Evolutionary conservation across 2,329 filamentous ascomycete species (phyloP).

Genomic region (Macrophomina phaseolina): DNA sequence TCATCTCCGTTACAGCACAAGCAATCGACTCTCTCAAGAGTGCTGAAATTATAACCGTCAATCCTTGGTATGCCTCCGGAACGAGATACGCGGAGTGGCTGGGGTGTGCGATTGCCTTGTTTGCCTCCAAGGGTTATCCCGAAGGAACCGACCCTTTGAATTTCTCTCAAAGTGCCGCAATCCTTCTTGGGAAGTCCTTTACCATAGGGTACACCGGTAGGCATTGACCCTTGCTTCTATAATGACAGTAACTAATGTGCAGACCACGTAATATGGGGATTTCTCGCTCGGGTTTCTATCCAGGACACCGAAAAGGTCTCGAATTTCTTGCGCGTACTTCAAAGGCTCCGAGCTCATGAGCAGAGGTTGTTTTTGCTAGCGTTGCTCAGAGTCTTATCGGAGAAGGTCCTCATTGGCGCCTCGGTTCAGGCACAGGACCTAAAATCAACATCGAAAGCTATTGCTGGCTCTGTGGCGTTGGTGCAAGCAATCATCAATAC

Average conservation of each 20-base stretch:
- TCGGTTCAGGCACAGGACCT: background rate
- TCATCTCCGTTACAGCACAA: constrained; percentile 65
- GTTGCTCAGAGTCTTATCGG: constrained; percentile 37
- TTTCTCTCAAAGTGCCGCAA: constrained; percentile 44
- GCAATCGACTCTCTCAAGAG: constrained; percentile 59
- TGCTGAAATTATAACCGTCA: constrained; percentile 30
- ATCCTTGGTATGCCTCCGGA: constrained; percentile 69
- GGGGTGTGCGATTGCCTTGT: constrained; percentile 63
- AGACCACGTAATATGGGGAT: constrained; percentile 30
- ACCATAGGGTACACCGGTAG: constrained; percentile 76
- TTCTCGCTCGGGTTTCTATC: background rate
- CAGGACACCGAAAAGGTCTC: constrained; percentile 25
- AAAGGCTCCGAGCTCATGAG: constrained; percentile 54
- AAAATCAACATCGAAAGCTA: background rate
- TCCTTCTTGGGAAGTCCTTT: constrained; percentile 64
- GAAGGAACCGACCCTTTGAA: background rate
- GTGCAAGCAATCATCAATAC: constrained; percentile 27
- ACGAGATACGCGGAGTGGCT: constrained; percentile 74
- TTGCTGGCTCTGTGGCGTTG: constrained; percentile 28
- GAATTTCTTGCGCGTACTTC: constrained; percentile 48
- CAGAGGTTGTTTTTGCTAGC: constrained; percentile 52
- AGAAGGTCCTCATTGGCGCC: constrained; percentile 32
- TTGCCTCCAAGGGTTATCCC: constrained; percentile 46
- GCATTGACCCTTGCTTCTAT: background rate
- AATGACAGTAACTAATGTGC: background rate